These are phyloP conservation scores for Viola odorata DNA, from an alignment of 345 rosid species.

Conservation along the genomic window DNA sequence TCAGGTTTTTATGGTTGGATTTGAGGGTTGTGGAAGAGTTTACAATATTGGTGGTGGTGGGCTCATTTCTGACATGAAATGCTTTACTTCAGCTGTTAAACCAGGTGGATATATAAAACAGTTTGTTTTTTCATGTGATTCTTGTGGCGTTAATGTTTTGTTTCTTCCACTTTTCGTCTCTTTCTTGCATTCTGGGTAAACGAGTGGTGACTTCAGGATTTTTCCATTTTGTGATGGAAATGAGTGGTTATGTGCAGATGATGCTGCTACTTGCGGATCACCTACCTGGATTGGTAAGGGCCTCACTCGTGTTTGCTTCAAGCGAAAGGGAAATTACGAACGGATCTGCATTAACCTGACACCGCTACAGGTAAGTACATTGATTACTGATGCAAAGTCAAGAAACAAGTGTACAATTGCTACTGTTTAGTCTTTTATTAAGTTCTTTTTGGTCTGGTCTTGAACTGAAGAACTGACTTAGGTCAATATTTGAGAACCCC, in stretches of 20 bases:
- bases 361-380: constrained; percentile 70
- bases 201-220: neutral
- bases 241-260: constrained; percentile 37
- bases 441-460: no score
- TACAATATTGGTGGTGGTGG: neutral
- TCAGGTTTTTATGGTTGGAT: neutral
- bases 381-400: no score
- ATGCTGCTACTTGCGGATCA: constrained; percentile 41
- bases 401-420: neutral
- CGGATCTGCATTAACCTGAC: constrained; percentile 68
- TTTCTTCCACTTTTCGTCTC: neutral
- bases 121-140: constrained; percentile 5
- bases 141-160: neutral
- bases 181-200: neutral
- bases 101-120: constrained; percentile 14
- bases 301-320: constrained; percentile 85
- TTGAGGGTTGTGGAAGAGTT: no score
- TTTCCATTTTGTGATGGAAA: neutral
- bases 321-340: constrained; percentile 68
- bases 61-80: constrained; percentile 10
- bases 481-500: neutral
- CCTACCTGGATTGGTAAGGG: constrained; percentile 84
- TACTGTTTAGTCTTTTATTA: neutral
- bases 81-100: constrained; percentile 10
- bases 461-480: neutral